Evolutionary conservation across 176 grass and related monocot genomes (phyloP).

Genomic region (Oryza meyeriana): DNA sequence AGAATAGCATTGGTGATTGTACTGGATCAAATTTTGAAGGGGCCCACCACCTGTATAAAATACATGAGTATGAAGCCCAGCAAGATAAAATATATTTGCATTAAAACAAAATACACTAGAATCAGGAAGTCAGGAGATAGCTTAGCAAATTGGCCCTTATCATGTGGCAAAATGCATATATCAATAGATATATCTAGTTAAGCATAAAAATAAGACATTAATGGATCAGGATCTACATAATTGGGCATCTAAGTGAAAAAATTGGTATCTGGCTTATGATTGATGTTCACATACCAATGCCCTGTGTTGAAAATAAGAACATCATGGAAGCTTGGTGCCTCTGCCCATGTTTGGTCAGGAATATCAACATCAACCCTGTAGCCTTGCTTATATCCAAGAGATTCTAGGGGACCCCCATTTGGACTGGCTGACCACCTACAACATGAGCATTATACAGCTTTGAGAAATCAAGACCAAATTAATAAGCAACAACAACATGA

Average conservation of each 20-base stretch:
- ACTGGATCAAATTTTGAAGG: constrained; percentile 84
- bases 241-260: neutral
- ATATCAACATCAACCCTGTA: constrained; percentile 87
- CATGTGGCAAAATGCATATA: neutral
- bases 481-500: neutral
- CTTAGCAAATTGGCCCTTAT: neutral
- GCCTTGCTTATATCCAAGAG: constrained; percentile 86
- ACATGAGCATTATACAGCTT: neutral
- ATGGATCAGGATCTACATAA: neutral
- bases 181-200: neutral
- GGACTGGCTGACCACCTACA: constrained; percentile 75
- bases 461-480: constrained; percentile 14
- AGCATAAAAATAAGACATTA: neutral
- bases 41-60: constrained; percentile 76
- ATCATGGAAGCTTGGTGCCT: constrained; percentile 80
- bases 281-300: constrained; percentile 55
- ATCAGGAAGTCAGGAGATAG: neutral
- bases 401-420: constrained; percentile 64
- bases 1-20: constrained; percentile 83
- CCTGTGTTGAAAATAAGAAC: constrained; percentile 96
- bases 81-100: neutral
- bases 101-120: neutral
- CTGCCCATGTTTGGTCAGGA: constrained; percentile 78
- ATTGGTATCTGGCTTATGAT: neutral
- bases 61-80: constrained; percentile 4